Evolutionary conservation across 23 red algal genomes (phyloP), one percentile per base, ranked within the genome.

Genomic region (Agarophyton chilense): DNA sequence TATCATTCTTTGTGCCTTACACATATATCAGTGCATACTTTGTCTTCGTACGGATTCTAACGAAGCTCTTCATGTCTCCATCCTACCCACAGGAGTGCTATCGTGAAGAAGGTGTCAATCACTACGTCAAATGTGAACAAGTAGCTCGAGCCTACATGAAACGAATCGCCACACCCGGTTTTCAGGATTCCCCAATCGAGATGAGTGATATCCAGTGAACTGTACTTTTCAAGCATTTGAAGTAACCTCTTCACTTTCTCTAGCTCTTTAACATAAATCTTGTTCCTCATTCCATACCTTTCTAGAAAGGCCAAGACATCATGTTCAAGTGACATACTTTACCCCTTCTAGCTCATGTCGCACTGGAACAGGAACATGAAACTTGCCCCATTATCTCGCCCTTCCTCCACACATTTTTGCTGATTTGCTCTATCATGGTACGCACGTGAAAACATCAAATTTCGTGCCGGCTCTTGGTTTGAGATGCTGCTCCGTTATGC

Each of bases 161-260:
- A 21, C 85, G 85, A n/a, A 79, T 89, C 25, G 10, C 85, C 32
- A 36, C 51, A 16, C 77, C 77, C n/a, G 85, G 73, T 7, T 78
- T 89, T 34, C 73, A 89, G 43, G 67, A 72, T 73, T 66, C 63
- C 43, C 85, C 85, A 2, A 71, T 89, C 6, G 85, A 89, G 43
- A 77, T 89, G 70, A 73, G 51, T 40, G 85, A 89, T 36, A 89
- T 89, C 52, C 49, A 74, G 54, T 89, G 51, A 89, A 58, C 7
- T 29, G 0, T 14, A n/a, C 49, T 3, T 53, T 50, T 50, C n/a
- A 53, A 50, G 35, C 40, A 44, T 14, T 18, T 24, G 65, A 17
- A 45, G 10, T 4, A 72, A 10, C 2, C 41, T 33, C 2, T 43
- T 10, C 14, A 16, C 14, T 65, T 6, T 65, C 33, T 31, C 14